Evolutionary conservation across 2,329 filamentous ascomycete genomes (phyloP), one percentile per base, ranked within the genome.

Genomic region (Ophiosphaerella narmari): DNA sequence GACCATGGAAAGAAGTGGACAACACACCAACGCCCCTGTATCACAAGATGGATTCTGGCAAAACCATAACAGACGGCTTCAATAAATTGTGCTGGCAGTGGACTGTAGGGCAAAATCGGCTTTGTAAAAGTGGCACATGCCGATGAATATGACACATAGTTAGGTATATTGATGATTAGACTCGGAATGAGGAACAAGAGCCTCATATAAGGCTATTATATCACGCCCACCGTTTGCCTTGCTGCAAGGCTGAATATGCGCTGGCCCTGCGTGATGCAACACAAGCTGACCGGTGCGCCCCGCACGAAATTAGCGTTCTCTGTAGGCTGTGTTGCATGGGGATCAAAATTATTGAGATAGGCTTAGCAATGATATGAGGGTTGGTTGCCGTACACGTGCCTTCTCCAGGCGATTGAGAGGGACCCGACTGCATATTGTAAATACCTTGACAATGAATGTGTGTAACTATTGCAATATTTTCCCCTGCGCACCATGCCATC

Each of bases 231-330:
- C 23, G 16, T 36, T 36, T 36, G 34, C 13, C 42, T 44, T 38
- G 32, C 12, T 23, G 42, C 21, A 31, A 26, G 38, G 14, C n/a
- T 16, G 14, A 12, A 8, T 33, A 14, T 32, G 34, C 34, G 35
- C 33, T 29, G 29, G 26, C n/a, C 12, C 21, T 35, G 21, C 14
- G 23, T 26, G 16, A 40, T n/a, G 35, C 13, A 29, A 29, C 26
- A 6, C 26, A 8, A 8, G 7, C 26, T 29, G 26, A 29, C 26
- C 31, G 21, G 43, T 16, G 8, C n/a, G 36, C 48, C 49, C 49
- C 49, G 39, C 43, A 50, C 48, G 14, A 46, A 37, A 42, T 42
- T 50, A 42, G 16, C 7, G 38, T 13, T 39, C 24, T n/a, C 38
- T 14, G 7, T 9, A 40, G 38, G 38, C 23, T 40, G 23, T 29